phyloP scores from a whole-genome alignment of 1,139 yeast genomes.

The Kazachstania sp. region DNA sequence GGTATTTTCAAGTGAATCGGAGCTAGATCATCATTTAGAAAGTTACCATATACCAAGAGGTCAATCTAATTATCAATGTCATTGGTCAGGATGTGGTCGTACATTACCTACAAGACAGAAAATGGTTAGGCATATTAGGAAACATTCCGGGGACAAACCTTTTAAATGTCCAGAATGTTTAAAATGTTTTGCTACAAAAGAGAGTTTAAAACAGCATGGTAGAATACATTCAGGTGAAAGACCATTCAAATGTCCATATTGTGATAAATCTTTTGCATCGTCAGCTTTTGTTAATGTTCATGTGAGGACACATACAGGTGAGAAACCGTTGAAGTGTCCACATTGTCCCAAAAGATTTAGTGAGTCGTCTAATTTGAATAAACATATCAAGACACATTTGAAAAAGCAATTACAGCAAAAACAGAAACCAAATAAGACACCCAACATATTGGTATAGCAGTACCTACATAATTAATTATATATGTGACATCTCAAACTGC shows the following conservation, averaged over 20 bases:
- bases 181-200: conserved; percentile 51
- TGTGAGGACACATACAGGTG: conserved; percentile 82
- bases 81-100: conserved; percentile 75
- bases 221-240: conserved; percentile 89
- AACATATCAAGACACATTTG: conserved; percentile 69
- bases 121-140: conserved; percentile 72
- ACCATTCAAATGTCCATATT: conserved; percentile 59
- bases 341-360: conserved; percentile 81
- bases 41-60: conserved; percentile 67
- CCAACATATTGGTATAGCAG: neutral
- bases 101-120: conserved; percentile 79
- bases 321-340: conserved; percentile 74
- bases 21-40: conserved; percentile 62
- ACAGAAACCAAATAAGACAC: neutral
- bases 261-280: conserved; percentile 59
- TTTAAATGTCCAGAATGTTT: conserved; percentile 60
- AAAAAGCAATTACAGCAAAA: conserved; percentile 22
- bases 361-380: conserved; percentile 80
- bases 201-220: conserved; percentile 54
- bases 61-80: conserved; percentile 57
- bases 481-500: too few relatives aligned
- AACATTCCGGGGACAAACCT: conserved; percentile 80
- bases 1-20: conserved; percentile 45
- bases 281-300: conserved; percentile 54
- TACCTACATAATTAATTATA: neutral